Evolutionary conservation across 2,329 filamentous ascomycete species (phyloP).

Genomic region (Beauveria sp.): DNA sequence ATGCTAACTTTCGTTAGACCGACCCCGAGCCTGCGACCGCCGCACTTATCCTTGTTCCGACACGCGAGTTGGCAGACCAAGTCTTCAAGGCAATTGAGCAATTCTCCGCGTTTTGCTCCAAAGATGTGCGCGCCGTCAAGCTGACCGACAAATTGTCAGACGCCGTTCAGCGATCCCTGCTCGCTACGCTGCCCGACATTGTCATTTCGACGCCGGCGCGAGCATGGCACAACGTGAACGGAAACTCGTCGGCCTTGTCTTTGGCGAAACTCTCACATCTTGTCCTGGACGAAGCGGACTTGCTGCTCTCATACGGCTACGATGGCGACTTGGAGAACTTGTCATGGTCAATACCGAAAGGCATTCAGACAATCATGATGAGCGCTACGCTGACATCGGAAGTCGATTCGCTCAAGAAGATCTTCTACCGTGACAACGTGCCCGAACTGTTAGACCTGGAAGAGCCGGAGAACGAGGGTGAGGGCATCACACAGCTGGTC

Average conservation of each 20-base stretch:
- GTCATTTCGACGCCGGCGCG: slow-evolving; percentile 87
- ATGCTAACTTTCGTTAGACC: slow-evolving; percentile 28
- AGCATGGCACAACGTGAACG: slow-evolving; percentile 70
- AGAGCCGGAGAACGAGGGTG: slow-evolving; percentile 69
- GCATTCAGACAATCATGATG: slow-evolving; percentile 86
- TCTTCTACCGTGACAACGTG: slow-evolving; percentile 65
- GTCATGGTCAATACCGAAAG: slow-evolving; percentile 69
- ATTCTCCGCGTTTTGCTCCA: slow-evolving; percentile 75
- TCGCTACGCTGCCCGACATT: slow-evolving; percentile 80
- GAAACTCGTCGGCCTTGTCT: slow-evolving; percentile 52
- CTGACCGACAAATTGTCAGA: slow-evolving; percentile 86
- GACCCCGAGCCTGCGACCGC: slow-evolving; percentile 51
- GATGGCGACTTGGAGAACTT: slow-evolving; percentile 81
- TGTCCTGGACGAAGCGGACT: slow-evolving; percentile 88
- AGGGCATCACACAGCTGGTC: slow-evolving; percentile 77
- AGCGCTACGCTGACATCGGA: slow-evolving; percentile 87
- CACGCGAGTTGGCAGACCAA: slow-evolving; percentile 88
- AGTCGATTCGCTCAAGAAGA: slow-evolving; percentile 72
- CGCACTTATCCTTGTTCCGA: slow-evolving; percentile 87
- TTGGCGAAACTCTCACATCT: slow-evolving; percentile 66
- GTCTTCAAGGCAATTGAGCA: slow-evolving; percentile 71
- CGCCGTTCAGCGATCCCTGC: slow-evolving; percentile 76
- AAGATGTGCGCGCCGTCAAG: slow-evolving; percentile 76
- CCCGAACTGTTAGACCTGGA: slow-evolving; percentile 76
- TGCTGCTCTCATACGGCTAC: slow-evolving; percentile 91